These are phyloP conservation scores for Mallotus repandus DNA, from an alignment of 441 rosid genomes.

Conservation along the genomic window DNA sequence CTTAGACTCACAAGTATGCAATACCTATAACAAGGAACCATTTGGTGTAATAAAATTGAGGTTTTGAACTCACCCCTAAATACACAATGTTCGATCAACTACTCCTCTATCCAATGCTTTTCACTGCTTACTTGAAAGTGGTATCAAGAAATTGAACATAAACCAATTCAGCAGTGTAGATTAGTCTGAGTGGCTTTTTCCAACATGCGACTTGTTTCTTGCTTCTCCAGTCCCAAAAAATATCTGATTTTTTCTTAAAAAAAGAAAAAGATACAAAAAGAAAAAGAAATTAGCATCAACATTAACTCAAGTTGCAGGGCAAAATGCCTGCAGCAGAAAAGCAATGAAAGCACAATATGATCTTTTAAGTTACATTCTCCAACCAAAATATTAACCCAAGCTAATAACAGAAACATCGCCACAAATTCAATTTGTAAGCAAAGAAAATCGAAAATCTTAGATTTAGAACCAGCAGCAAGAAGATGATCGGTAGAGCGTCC, in stretches of 20 bases:
- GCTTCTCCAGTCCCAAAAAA: conserved; percentile 95
- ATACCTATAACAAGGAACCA: too few species aligned
- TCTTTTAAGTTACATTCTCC: not conserved
- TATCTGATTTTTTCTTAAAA: conserved; percentile 36
- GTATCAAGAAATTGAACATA: too few species aligned
- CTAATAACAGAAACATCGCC: not conserved
- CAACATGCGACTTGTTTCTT: conserved; percentile 86
- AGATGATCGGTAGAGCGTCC: conserved; percentile 70
- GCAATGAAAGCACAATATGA: not conserved
- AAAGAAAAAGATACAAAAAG: too few species aligned
- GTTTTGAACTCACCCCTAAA: too few species aligned
- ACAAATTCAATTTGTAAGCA: too few species aligned
- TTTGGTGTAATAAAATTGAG: too few species aligned
- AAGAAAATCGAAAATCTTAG: too few species aligned
- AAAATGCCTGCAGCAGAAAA: not conserved
- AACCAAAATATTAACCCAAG: not conserved
- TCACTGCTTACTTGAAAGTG: too few species aligned
- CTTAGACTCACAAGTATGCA: too few species aligned
- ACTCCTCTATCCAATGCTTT: too few species aligned
- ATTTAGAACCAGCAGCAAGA: conserved; percentile 19
- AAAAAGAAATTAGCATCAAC: not conserved
- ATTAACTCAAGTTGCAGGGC: not conserved
- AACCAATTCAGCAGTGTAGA: too few species aligned
- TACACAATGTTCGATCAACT: too few species aligned
- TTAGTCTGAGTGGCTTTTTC: conserved; percentile 59